Conservation (phyloP, 164 flowering plant species). For the Brasenia schreberi region DNA sequence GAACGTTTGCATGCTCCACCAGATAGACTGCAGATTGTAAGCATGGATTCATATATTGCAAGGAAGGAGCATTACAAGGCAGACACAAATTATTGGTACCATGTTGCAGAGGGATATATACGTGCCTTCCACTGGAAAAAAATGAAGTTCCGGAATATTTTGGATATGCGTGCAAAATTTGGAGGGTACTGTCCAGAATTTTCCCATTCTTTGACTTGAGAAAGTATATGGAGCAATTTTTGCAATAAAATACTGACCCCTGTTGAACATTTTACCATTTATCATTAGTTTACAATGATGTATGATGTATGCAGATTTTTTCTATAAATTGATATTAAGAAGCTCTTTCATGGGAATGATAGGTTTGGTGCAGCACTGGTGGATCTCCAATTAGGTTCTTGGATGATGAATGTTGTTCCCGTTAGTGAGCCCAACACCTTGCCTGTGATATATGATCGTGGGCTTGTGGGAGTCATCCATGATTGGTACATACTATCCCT, state of each 20-base stretch:
- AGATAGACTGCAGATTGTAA: slow-evolving; percentile 71
- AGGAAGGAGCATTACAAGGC: slow-evolving; percentile 82
- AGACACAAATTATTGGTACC: slow-evolving; percentile 74
- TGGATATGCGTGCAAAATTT: slow-evolving; percentile 96
- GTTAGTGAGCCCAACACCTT: slow-evolving; percentile 68
- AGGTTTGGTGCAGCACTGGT: slow-evolving; percentile 85
- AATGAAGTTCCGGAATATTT: slow-evolving; percentile 49
- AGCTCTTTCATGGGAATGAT: slow-evolving; percentile 7
- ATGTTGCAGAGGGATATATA: slow-evolving; percentile 46
- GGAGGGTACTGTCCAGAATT: slow-evolving; percentile 54
- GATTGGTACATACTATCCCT: no score
- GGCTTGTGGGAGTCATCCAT: slow-evolving; percentile 83
- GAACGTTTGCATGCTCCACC: slow-evolving; percentile 67
- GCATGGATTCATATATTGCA: slow-evolving; percentile 69
- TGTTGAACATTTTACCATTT: no score
- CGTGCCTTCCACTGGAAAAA: slow-evolving; percentile 66
- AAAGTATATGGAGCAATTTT: no score
- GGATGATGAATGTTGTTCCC: slow-evolving; percentile 94
- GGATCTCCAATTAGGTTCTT: slow-evolving; percentile 35
- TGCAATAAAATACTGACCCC: no score
- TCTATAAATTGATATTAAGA: no score
- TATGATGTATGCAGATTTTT: no score
- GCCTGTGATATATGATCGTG: slow-evolving; percentile 87
- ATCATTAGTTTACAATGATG: no score
- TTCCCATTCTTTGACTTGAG: no score